A percentile compares a stretch with the other conserved stretches of the same genome.
These are phyloP conservation scores for Pleodorina starrii DNA, from an alignment of 139 green algal genomes.

Conservation along the genomic window DNA sequence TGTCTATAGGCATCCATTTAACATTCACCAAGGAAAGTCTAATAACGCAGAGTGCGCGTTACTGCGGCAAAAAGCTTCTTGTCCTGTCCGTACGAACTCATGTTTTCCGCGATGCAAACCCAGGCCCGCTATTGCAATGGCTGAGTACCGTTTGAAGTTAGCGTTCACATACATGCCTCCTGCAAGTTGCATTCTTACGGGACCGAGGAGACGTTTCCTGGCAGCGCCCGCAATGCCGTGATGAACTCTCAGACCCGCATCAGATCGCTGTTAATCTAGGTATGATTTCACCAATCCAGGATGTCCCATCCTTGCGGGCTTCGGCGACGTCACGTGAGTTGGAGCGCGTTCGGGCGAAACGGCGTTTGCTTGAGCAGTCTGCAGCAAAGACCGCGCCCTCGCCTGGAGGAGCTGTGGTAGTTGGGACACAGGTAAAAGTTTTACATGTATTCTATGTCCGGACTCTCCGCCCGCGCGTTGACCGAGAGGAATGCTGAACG, in stretches of 20 bases:
- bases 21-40: too few relatives aligned
- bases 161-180: too few relatives aligned
- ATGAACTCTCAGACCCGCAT: background rate
- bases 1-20: too few relatives aligned
- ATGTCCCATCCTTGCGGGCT: background rate
- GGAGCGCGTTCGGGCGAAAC: constrained; percentile 10
- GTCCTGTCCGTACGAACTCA: too few relatives aligned
- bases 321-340: constrained; percentile 26
- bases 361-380: constrained; percentile 24
- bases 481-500: background rate
- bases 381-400: background rate
- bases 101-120: too few relatives aligned
- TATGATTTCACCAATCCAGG: constrained; percentile 1
- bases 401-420: background rate
- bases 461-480: background rate
- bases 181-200: too few relatives aligned
- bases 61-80: too few relatives aligned
- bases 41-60: too few relatives aligned
- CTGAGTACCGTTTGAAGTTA: too few relatives aligned
- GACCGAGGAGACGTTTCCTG: background rate
- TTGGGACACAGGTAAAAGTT: background rate
- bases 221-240: background rate
- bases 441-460: background rate
- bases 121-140: too few relatives aligned
- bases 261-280: background rate